Conservation (phyloP, 2,329 filamentous ascomycete species). For the Monilinia laxa region DNA sequence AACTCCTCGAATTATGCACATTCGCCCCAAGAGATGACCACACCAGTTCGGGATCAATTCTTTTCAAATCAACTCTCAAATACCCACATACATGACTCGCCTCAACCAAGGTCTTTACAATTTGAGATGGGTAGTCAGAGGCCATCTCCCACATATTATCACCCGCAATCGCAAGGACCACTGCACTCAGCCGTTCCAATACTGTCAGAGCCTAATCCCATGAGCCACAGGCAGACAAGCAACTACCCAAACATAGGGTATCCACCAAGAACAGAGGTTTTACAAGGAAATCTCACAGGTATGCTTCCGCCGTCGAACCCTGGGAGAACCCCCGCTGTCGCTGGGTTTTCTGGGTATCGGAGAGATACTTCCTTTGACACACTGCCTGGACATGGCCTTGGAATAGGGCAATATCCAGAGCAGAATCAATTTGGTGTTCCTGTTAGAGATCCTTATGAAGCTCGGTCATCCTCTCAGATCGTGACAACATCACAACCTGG, state of each 20-base stretch:
- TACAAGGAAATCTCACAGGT: background rate
- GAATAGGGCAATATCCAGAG: conserved; percentile 13
- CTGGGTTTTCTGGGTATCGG: conserved; percentile 5
- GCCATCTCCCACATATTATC: conserved; percentile 15
- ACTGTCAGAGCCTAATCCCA: conserved; percentile 10
- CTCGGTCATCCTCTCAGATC: conserved; percentile 3
- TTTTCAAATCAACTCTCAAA: conserved; percentile 18
- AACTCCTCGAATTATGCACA: conserved; percentile 22
- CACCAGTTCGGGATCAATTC: conserved; percentile 20
- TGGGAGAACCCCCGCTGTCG: background rate
- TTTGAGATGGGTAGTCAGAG: conserved; percentile 19
- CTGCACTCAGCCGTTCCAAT: conserved; percentile 11
- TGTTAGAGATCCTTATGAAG: conserved; percentile 12
- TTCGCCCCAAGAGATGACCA: conserved; percentile 21
- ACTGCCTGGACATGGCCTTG: conserved; percentile 3
- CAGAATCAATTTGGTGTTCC: conserved; percentile 1
- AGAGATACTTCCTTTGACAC: conserved; percentile 15
- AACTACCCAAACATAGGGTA: conserved; percentile 14
- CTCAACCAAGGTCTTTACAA: conserved; percentile 17
- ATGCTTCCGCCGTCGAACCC: conserved; percentile 15
- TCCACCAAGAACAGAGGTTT: conserved; percentile 7
- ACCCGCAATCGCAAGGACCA: conserved; percentile 9
- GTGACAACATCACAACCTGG: conserved; percentile 16
- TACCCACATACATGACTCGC: conserved; percentile 19
- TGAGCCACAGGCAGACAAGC: conserved; percentile 10